Conservation (phyloP, 2,329 filamentous ascomycete genomes). For the Xylariaceae sp. region DNA sequence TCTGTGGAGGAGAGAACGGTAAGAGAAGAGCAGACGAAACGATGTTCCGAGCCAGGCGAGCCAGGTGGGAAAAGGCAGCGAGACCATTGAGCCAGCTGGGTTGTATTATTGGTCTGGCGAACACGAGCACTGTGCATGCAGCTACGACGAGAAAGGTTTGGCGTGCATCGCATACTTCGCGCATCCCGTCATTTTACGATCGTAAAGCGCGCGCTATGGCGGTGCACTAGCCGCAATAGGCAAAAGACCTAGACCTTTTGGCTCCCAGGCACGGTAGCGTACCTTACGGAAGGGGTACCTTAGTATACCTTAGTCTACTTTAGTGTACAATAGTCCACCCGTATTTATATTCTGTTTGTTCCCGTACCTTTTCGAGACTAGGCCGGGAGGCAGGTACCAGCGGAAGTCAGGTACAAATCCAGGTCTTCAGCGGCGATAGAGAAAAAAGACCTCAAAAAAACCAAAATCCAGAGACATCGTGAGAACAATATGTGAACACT, state of each 20-base stretch:
- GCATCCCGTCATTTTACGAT: slow-evolving; percentile 11
- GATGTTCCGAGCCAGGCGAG: slow-evolving; percentile 4
- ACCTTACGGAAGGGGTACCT: not conserved
- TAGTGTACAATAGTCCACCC: not conserved
- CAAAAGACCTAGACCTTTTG: not conserved
- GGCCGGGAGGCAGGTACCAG: no score
- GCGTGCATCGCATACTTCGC: slow-evolving; percentile 14
- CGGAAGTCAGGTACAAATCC: no score
- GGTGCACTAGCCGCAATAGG: not conserved
- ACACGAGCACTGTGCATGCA: slow-evolving; percentile 23
- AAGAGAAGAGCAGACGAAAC: slow-evolving; percentile 16
- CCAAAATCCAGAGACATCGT: not conserved
- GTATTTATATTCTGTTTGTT: not conserved
- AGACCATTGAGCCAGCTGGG: slow-evolving; percentile 5
- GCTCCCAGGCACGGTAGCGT: not conserved
- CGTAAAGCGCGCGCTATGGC: not conserved
- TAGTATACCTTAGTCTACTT: not conserved
- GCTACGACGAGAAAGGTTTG: slow-evolving; percentile 19
- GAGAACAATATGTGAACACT: not conserved
- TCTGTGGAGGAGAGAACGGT: slow-evolving; percentile 12
- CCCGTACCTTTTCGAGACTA: no score
- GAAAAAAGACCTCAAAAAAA: no score
- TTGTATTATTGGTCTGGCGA: slow-evolving; percentile 16
- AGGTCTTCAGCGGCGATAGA: no score
- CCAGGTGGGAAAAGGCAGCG: slow-evolving; percentile 12